These are phyloP conservation scores for Paradendryphiella salina DNA, from an alignment of 2,329 filamentous ascomycete genomes.

Conservation along the genomic window DNA sequence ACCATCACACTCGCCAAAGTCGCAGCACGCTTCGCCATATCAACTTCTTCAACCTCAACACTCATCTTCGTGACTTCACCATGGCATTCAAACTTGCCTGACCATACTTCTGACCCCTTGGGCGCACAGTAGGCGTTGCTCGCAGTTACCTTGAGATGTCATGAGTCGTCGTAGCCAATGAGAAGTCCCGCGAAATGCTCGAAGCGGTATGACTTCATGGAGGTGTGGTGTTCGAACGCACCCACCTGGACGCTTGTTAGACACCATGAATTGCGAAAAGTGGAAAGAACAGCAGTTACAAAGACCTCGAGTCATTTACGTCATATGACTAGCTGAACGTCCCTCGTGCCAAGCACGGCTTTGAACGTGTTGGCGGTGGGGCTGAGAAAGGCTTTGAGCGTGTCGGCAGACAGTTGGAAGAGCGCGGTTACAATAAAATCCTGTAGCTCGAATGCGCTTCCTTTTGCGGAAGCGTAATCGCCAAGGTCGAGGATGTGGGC, in stretches of 20 bases:
- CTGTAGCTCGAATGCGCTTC: constrained; percentile 14
- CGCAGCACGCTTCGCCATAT: constrained; percentile 13
- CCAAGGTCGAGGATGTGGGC: constrained; percentile 17
- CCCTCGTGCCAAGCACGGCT: constrained; percentile 15
- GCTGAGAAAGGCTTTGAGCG: constrained; percentile 13
- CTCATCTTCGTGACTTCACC: constrained; percentile 20
- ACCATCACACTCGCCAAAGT: constrained; percentile 13
- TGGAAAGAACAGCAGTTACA: constrained; percentile 8
- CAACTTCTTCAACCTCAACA: constrained; percentile 10
- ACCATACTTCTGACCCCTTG: constrained; percentile 25
- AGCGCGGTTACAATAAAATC: constrained; percentile 25
- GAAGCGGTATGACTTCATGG: constrained; percentile 17
- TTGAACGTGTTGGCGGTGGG: constrained; percentile 21
- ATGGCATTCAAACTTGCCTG: constrained; percentile 20
- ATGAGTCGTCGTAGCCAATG: constrained; percentile 26
- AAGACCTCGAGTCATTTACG: constrained; percentile 26
- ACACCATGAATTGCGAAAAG: too few relatives aligned
- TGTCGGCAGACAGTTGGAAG: constrained; percentile 6
- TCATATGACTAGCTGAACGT: constrained; percentile 25
- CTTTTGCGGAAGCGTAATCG: background rate
- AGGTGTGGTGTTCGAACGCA: constrained; percentile 17
- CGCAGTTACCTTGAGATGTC: constrained; percentile 18
- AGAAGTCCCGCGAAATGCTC: constrained; percentile 22
- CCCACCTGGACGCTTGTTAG: constrained; percentile 14
- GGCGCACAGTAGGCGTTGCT: constrained; percentile 17